Base-by-base conservation (phyloP, 768 basidiomycete species). In the Mycena belliarum region DNA sequence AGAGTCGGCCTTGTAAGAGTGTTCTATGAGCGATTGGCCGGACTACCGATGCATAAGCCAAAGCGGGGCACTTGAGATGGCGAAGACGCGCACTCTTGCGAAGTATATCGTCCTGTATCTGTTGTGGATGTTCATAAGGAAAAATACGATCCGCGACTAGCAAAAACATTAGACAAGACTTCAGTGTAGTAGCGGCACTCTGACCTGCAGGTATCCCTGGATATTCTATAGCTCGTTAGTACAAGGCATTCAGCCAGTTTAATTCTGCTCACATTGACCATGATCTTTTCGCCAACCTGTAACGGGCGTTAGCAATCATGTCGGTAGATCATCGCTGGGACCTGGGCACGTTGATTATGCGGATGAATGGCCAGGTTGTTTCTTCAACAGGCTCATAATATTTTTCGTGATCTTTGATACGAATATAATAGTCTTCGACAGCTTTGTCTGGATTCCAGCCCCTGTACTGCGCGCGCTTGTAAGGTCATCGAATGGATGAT, bases 91-190 rank as follows among this genome's bases (percentile, higher is more conserved):
- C 68, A 97, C 95, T 38, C 96, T 78, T 6, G 96, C 96, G 74
- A 99, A 98, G 72, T 95, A 98, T 61, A 99, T 99, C 45, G 89
- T 94, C 21, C 96, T 82, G 69, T 87, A 91, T 61, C 83, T 81
- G 67, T 95, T 98, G 74, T 99, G 96, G 46, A 99, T 98, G 71
- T 99, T 99, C 97, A 98, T 98, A 43, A 99, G 79, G 80, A 97
- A 98, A 80, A 98, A 99, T 24, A 98, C 92, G 57, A 98, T 95
- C 58, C 96, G 79, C 2, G 93, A 93, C 87, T 98, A 73, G 28
- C 15, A 50, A 49, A 49, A 65, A 56, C 7, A 46, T 21, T 11
- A 57, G 43, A 21, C 48, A 25, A 28, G 42, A 18, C 26, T 21
- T 29, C 20, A 16, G 32, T 35, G n/a, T 14, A 37, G 32, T 25